phyloP scores from a whole-genome alignment of 2,329 filamentous ascomycete genomes.

The Aspergillus puulaauensis region DNA sequence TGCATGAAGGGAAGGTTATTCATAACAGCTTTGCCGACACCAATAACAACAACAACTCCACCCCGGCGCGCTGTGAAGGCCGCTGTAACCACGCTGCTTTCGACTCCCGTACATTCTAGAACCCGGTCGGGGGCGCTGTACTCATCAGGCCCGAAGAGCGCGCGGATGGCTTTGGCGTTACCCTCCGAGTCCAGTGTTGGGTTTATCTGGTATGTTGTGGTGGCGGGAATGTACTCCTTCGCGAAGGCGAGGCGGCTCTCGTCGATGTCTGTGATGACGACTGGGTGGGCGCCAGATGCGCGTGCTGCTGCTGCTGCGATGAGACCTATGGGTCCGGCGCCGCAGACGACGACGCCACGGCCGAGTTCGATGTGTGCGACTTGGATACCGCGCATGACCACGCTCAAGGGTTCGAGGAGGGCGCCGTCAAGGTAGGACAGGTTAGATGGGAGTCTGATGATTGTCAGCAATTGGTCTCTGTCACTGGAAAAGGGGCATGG shows the following conservation, averaged over 20 bases:
- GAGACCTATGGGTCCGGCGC: constrained; percentile 64
- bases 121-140: constrained; percentile 60
- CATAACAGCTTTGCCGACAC: constrained; percentile 62
- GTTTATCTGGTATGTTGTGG: constrained; percentile 56
- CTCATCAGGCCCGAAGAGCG: constrained; percentile 55
- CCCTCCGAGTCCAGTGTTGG: constrained; percentile 45
- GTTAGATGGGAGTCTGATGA: constrained; percentile 50
- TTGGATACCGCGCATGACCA: constrained; percentile 62
- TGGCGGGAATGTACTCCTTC: constrained; percentile 55
- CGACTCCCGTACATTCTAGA: constrained; percentile 66
- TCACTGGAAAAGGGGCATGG: too few species aligned
- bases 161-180: constrained; percentile 54
- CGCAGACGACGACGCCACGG: constrained; percentile 57
- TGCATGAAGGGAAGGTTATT: constrained; percentile 69
- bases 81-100: constrained; percentile 62
- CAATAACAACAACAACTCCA: constrained; percentile 63
- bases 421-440: constrained; percentile 60
- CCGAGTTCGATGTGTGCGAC: constrained; percentile 56
- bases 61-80: constrained; percentile 58
- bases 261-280: constrained; percentile 65
- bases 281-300: constrained; percentile 62
- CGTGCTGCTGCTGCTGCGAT: constrained; percentile 58
- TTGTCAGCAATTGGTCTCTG: not conserved
- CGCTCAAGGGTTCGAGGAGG: constrained; percentile 64
- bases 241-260: constrained; percentile 57